Conservation (phyloP, 768 basidiomycete species). For the Lentinula detonsa region DNA sequence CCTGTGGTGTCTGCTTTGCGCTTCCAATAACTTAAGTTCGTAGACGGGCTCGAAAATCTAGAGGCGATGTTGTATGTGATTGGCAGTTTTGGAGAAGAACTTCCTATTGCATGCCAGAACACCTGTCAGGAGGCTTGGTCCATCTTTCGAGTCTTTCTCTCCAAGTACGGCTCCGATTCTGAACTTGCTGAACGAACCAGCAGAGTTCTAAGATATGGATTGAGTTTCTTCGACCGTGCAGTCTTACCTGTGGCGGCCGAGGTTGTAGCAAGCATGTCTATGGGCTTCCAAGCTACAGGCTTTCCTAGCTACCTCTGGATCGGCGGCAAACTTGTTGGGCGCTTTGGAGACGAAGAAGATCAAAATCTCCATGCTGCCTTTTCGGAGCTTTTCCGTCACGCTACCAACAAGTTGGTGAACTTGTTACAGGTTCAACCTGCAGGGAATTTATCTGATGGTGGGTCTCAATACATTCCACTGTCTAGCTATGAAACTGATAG, state of each 20-base stretch:
- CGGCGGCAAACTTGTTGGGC: slow-evolving; percentile 75
- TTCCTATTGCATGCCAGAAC: slow-evolving; percentile 74
- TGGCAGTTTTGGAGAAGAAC: slow-evolving; percentile 72
- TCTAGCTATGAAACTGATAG: background rate
- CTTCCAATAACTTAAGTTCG: background rate
- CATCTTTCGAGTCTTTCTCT: slow-evolving; percentile 75
- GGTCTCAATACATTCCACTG: slow-evolving; percentile 19
- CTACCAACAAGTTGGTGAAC: slow-evolving; percentile 63
- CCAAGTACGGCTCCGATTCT: slow-evolving; percentile 71
- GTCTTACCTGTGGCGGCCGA: slow-evolving; percentile 64
- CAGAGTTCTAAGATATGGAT: slow-evolving; percentile 76
- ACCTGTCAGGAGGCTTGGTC: slow-evolving; percentile 79
- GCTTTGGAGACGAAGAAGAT: slow-evolving; percentile 67
- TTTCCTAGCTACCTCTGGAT: slow-evolving; percentile 93
- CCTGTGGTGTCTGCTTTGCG: background rate
- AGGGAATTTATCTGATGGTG: slow-evolving; percentile 84
- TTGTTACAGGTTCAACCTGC: slow-evolving; percentile 66
- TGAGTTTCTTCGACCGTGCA: slow-evolving; percentile 71
- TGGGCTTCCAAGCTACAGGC: slow-evolving; percentile 73
- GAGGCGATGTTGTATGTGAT: slow-evolving; percentile 89
- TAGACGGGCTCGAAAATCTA: slow-evolving; percentile 87
- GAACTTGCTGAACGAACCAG: slow-evolving; percentile 79
- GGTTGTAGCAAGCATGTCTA: slow-evolving; percentile 69
- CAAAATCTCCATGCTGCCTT: slow-evolving; percentile 50
- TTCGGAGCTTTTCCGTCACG: slow-evolving; percentile 62